Evolutionary conservation across 176 grass and related monocot genomes (phyloP).

Genomic region (Hyparrhenia diplandra): DNA sequence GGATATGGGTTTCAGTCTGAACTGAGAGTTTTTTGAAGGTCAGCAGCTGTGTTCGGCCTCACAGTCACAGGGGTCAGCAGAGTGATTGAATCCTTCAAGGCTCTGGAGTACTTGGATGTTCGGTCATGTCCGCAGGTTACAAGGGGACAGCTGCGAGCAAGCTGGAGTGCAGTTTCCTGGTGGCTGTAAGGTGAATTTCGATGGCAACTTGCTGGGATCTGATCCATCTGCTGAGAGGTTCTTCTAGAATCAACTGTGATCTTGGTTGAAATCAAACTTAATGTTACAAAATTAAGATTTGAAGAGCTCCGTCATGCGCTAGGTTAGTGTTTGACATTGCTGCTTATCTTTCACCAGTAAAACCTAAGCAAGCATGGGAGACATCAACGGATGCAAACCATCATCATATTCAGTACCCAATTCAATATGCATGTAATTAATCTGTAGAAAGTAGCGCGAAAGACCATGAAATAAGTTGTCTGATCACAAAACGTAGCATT

Average conservation of each 20-base stretch:
- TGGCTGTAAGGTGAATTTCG: conserved; percentile 74
- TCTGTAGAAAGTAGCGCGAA: neutral
- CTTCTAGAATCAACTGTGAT: conserved; percentile 39
- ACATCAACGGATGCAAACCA: neutral
- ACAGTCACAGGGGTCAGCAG: conserved; percentile 35
- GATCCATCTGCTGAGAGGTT: conserved; percentile 47
- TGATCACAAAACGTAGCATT: neutral
- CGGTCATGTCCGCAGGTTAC: conserved; percentile 61
- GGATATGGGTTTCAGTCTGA: conserved; percentile 30
- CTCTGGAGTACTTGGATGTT: conserved; percentile 65
- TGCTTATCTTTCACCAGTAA: neutral
- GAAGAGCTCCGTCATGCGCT: neutral
- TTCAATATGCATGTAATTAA: neutral
- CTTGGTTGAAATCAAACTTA: neutral
- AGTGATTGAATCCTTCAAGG: conserved; percentile 42
- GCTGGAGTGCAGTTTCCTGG: conserved; percentile 68
- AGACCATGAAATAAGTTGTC: conserved; percentile 4
- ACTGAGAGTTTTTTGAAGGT: conserved; percentile 63
- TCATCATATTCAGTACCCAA: neutral
- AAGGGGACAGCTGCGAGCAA: conserved; percentile 46
- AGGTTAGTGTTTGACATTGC: neutral
- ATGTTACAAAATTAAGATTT: neutral
- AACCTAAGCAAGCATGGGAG: neutral
- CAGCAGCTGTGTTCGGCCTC: conserved; percentile 38
- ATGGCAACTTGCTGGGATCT: conserved; percentile 39